Conservation (phyloP, 345 rosid genomes). For the Linum usitatissimum region DNA sequence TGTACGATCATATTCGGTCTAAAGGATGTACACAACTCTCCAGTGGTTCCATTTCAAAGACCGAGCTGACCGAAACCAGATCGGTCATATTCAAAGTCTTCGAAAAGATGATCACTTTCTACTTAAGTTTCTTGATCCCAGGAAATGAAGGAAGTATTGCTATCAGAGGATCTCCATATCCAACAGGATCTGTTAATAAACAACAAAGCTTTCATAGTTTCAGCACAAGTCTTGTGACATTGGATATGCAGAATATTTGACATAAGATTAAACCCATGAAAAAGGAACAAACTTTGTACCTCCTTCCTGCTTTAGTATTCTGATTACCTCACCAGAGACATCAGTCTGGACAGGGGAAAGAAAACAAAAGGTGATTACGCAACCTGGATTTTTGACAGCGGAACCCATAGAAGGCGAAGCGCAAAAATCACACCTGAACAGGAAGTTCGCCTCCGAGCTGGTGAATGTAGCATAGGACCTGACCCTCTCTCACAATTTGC, state of each 20-base stretch:
- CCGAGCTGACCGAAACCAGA: no score
- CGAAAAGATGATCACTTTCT: no score
- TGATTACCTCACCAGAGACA: conserved; percentile 67
- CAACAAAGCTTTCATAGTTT: no score
- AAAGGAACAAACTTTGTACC: conserved; percentile 25
- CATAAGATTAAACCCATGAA: not conserved
- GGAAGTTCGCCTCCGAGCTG: conserved; percentile 81
- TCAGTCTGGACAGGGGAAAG: conserved; percentile 51
- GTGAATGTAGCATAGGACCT: conserved; percentile 70
- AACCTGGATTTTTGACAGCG: not conserved
- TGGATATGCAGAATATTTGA: not conserved
- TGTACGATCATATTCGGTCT: no score
- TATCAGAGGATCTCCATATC: conserved; percentile 74
- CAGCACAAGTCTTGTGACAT: no score
- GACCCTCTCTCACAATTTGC: conserved; percentile 84
- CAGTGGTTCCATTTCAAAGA: no score
- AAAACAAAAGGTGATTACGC: conserved; percentile 2
- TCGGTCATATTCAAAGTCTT: no score
- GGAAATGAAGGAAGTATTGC: conserved; percentile 82
- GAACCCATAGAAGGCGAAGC: not conserved
- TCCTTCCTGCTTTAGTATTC: conserved; percentile 64
- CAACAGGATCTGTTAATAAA: conserved; percentile 58
- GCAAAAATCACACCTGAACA: conserved; percentile 39
- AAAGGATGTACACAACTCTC: no score
- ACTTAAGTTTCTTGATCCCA: conserved; percentile 69